Evolutionary conservation across 1,139 yeast species (phyloP), one percentile per base, ranked within the genome.

Genomic region (Magnusiomyces clavatus): DNA sequence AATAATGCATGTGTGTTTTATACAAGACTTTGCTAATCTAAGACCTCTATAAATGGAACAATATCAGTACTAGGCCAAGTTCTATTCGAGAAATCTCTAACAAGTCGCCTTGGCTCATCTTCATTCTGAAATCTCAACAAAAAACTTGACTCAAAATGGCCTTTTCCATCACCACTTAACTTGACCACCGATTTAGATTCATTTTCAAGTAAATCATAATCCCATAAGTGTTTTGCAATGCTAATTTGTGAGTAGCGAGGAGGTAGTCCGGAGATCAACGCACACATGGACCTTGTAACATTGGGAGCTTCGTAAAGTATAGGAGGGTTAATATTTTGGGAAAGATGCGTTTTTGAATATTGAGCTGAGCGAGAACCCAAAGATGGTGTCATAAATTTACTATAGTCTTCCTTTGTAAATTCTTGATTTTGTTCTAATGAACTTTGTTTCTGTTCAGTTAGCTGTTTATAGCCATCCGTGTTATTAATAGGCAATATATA

Each of bases 91-190:
- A 70, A 76, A 55, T 76, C 76, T n/a, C 79, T 64, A 1, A 77
- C 78, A 57, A 82, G 80, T 48, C 83, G 63, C 36, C 59, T 62
- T 0, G 89, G 83, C 57, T 78, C 79, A 2, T 67, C 63, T n/a
- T 61, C 62, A 56, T 72, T 72, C 13, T 70, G 69, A 61, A 84
- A 83, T 46, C 77, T 66, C 5, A 83, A 64, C 12, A 82, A 64
- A 60, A 72, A 72, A 13, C 72, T 69, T 11, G 66, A 60, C 1
- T 71, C 63, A 4, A 69, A 69, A 13, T 68, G 63, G 17, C 57
- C 51, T 41, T 64, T 53, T 46, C 59, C 60, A 24, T 63, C 57
- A 42, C 63, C 57, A 3, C 69, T 67, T 47, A 72, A 49, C 14
- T 60, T 55, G 35, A 61, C 66, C 4, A 67, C 63, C 0, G 75